Conservation (phyloP, 176 grass and related monocot genomes). For the Rhynchospora tenuis region DNA sequence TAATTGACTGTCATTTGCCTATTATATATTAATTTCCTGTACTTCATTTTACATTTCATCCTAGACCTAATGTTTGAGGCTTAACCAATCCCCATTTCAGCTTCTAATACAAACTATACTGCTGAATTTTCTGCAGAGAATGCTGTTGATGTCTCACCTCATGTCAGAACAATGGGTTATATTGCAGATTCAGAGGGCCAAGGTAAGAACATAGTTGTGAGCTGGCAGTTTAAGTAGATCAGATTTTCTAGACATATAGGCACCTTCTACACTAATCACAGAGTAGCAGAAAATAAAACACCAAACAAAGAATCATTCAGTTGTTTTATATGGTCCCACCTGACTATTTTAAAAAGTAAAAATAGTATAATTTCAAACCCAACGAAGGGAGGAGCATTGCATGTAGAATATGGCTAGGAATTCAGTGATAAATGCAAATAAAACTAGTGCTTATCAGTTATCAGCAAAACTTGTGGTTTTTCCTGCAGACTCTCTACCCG, state of each 20-base stretch:
- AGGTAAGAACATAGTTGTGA: not conserved
- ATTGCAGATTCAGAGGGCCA: not conserved
- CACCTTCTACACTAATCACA: not conserved
- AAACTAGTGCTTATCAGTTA: not conserved
- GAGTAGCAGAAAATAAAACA: not conserved
- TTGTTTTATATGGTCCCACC: not conserved
- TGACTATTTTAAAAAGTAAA: not conserved
- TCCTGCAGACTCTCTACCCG: not conserved
- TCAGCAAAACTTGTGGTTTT: not conserved
- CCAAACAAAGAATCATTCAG: not conserved
- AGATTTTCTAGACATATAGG: not conserved
- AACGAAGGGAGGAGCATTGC: not conserved
- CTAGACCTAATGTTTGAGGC: not conserved
- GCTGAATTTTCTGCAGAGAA: not conserved
- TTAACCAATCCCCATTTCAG: not conserved
- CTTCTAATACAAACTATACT: not conserved
- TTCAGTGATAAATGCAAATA: slow-evolving; percentile 1
- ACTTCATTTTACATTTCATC: not conserved
- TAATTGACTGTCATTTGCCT: not conserved
- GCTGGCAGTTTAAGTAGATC: not conserved
- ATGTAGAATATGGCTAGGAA: not conserved
- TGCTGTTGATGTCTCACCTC: not conserved
- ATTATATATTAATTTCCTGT: not conserved
- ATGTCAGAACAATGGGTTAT: not conserved
- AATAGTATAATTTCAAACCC: not conserved